These are phyloP conservation scores for Cucumis variabilis DNA, from an alignment of 331 rosid species.

Conservation along the genomic window DNA sequence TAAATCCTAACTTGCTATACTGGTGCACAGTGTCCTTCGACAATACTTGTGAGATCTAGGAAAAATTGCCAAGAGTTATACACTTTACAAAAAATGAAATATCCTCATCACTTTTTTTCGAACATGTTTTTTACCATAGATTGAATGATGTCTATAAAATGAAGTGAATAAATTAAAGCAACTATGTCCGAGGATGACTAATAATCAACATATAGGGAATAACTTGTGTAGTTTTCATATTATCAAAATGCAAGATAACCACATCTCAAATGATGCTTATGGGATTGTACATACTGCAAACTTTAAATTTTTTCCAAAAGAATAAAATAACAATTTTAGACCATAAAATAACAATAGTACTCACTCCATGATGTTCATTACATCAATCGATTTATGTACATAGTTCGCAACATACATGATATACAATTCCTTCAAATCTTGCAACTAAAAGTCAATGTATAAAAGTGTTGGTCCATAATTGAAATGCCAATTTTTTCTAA, in stretches of 20 bases:
- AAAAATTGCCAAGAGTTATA: background rate
- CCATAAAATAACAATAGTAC: too few relatives aligned
- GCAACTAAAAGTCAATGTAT: too few relatives aligned
- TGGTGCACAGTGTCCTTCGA: background rate
- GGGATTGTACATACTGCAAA: background rate
- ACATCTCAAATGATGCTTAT: background rate
- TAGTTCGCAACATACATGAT: too few relatives aligned
- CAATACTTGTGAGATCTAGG: background rate
- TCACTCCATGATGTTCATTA: too few relatives aligned
- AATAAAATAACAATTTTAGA: too few relatives aligned
- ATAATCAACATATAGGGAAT: background rate
- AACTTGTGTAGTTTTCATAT: constrained; percentile 60
- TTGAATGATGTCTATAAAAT: background rate
- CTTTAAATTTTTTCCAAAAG: background rate
- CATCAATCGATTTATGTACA: too few relatives aligned
- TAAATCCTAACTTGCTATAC: background rate
- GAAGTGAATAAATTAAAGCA: constrained; percentile 13
- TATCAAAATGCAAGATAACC: constrained; percentile 44
- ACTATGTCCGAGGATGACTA: background rate
- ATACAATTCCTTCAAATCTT: too few relatives aligned
- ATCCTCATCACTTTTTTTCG: background rate
- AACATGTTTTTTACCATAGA: background rate
- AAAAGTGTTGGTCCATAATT: too few relatives aligned
- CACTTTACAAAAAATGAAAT: background rate
- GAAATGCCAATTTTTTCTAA: too few relatives aligned